phyloP scores from a whole-genome alignment of 352 stramenopile genomes.

The Hyaloperonospora brassicae region DNA sequence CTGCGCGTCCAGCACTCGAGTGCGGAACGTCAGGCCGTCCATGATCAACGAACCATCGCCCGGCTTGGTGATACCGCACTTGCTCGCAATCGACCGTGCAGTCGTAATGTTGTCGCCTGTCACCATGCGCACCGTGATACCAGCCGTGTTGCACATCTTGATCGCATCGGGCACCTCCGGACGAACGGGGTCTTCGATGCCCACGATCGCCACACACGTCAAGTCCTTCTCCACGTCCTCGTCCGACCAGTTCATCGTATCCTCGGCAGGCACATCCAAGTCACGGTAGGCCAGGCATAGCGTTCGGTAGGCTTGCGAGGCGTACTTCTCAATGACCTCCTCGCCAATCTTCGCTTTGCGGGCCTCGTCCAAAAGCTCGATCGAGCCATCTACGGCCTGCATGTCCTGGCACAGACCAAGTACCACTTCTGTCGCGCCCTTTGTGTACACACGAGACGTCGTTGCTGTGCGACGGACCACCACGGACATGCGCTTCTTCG shows the following conservation, averaged over 20 bases:
- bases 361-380: conserved; percentile 20
- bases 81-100: conserved; percentile 40
- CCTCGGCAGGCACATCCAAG: conserved; percentile 33
- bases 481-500: conserved; percentile 67
- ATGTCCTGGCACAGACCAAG: conserved; percentile 41
- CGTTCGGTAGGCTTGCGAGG: conserved; percentile 61
- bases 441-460: conserved; percentile 49
- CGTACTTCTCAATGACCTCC: conserved; percentile 72
- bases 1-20: conserved; percentile 37
- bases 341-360: conserved; percentile 32
- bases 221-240: conserved; percentile 59
- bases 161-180: conserved; percentile 41
- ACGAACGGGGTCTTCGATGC: conserved; percentile 46
- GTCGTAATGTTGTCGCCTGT: conserved; percentile 53
- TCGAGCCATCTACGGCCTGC: conserved; percentile 36
- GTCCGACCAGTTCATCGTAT: conserved; percentile 30
- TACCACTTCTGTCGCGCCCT: conserved; percentile 53
- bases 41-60: conserved; percentile 47
- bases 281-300: conserved; percentile 77
- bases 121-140: conserved; percentile 53
- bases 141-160: conserved; percentile 33
- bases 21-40: conserved; percentile 48
- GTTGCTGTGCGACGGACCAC: conserved; percentile 39
- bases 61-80: conserved; percentile 43
- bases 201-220: conserved; percentile 41